These are phyloP conservation scores for Solanum hybrid DNA, from an alignment of 305 asterid species.

Conservation along the genomic window DNA sequence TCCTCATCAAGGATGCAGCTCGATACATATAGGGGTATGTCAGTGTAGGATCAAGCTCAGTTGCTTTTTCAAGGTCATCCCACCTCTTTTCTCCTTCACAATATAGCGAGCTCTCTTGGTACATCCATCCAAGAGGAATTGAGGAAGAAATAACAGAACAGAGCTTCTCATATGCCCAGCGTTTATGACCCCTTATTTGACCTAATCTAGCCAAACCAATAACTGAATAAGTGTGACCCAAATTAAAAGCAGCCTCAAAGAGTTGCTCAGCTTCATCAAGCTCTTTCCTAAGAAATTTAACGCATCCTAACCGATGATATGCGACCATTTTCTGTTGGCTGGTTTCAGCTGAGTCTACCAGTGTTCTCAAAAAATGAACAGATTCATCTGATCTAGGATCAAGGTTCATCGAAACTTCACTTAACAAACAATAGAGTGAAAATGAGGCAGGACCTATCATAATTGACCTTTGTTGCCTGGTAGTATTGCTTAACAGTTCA, in stretches of 20 bases:
- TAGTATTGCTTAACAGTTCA: constrained; percentile 52
- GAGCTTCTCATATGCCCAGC: constrained; percentile 47
- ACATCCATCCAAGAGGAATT: constrained; percentile 87
- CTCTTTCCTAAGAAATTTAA: constrained; percentile 62
- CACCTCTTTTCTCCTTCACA: constrained; percentile 43
- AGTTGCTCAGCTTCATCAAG: constrained; percentile 56
- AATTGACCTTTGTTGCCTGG: constrained; percentile 49
- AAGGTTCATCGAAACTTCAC: constrained; percentile 64
- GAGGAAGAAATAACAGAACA: constrained; percentile 52
- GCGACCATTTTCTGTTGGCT: constrained; percentile 64
- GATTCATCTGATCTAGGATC: constrained; percentile 64
- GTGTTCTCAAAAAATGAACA: constrained; percentile 45
- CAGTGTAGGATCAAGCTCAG: constrained; percentile 82
- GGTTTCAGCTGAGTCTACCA: constrained; percentile 50
- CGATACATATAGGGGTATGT: constrained; percentile 91
- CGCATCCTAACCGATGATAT: constrained; percentile 81
- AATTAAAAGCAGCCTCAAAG: constrained; percentile 58
- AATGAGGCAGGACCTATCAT: constrained; percentile 68
- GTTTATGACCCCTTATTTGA: constrained; percentile 39
- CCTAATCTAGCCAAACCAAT: constrained; percentile 70
- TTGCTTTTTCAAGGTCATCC: constrained; percentile 73
- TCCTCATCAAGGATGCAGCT: constrained; percentile 88
- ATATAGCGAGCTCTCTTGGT: constrained; percentile 84
- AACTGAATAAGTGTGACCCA: constrained; percentile 75
- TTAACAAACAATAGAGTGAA: constrained; percentile 67